Conservation (phyloP, 441 rosid species). For the Populus tomentosa region DNA sequence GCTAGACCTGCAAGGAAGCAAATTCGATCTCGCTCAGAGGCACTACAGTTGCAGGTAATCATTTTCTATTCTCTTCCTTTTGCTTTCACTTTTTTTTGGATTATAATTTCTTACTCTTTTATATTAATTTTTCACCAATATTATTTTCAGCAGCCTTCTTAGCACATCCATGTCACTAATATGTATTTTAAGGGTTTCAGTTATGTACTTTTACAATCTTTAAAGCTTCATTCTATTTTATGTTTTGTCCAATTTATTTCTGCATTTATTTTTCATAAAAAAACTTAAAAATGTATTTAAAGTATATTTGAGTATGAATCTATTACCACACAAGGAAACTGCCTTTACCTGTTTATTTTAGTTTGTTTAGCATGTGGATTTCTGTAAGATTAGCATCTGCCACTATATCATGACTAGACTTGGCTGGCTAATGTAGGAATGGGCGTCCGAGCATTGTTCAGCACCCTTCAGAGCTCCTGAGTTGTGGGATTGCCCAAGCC, state of each 20-base stretch:
- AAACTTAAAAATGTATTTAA: neutral
- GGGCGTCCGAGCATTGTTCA: slow-evolving; percentile 96
- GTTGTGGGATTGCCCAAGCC: slow-evolving; percentile 98
- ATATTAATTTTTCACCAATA: neutral
- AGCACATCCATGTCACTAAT: neutral
- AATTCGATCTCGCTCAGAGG: slow-evolving; percentile 89
- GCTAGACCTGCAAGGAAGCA: slow-evolving; percentile 82
- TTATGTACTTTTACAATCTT: neutral
- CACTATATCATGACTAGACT: slow-evolving; percentile 11
- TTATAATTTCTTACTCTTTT: neutral
- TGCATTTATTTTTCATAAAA: neutral
- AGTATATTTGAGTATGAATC: neutral
- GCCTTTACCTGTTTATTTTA: neutral
- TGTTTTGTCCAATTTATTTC: neutral
- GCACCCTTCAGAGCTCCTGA: slow-evolving; percentile 99
- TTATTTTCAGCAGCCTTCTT: neutral
- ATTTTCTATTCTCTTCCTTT: neutral
- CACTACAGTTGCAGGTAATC: slow-evolving; percentile 84
- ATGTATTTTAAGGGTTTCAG: neutral
- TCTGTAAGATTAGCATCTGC: neutral
- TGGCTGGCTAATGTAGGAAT: slow-evolving; percentile 51
- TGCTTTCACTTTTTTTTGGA: neutral
- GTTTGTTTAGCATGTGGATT: neutral
- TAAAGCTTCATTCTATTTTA: neutral
- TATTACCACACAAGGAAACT: neutral